A percentile compares a stretch with the other conserved stretches of the same genome.
Conservation (phyloP, 805 yeast genomes). For the Teunomyces tritomae region DNA sequence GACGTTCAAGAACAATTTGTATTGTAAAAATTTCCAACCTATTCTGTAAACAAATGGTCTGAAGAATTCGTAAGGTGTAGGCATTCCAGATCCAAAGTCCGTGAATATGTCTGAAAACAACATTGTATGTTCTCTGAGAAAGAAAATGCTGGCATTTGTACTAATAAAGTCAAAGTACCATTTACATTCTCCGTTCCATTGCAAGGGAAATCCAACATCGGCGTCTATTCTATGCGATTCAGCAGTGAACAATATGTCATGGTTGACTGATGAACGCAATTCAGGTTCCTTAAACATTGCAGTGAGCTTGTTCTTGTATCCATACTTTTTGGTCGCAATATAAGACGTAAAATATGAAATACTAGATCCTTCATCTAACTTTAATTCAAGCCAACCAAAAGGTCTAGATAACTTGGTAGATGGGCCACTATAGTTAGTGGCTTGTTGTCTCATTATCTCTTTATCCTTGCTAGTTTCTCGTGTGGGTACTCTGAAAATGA, state of each 20-base stretch:
- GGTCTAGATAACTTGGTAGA: constrained; percentile 46
- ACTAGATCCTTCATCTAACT: constrained; percentile 52
- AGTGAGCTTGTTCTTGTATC: constrained; percentile 53
- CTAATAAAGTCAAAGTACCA: constrained; percentile 66
- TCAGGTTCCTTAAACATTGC: constrained; percentile 55
- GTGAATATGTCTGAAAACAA: constrained; percentile 66
- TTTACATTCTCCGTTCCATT: constrained; percentile 75
- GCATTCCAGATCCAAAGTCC: constrained; percentile 75
- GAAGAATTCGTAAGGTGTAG: constrained; percentile 70
- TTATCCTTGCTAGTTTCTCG: constrained; percentile 80
- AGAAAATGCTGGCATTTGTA: constrained; percentile 53
- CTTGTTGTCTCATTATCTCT: constrained; percentile 17
- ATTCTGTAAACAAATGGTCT: constrained; percentile 66
- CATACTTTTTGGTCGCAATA: constrained; percentile 47
- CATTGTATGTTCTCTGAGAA: constrained; percentile 79
- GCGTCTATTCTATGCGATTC: constrained; percentile 53
- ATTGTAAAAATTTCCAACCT: constrained; percentile 56
- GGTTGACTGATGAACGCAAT: constrained; percentile 81
- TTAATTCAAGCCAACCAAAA: constrained; percentile 90
- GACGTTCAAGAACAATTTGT: constrained; percentile 68
- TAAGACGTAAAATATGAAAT: constrained; percentile 47
- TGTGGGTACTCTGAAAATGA: constrained; percentile 72
- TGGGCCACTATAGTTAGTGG: constrained; percentile 5
- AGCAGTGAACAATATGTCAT: constrained; percentile 70
- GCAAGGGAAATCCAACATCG: constrained; percentile 65